Base-by-base conservation (phyloP, 768 basidiomycete genomes). In the Tulasnella sp. region DNA sequence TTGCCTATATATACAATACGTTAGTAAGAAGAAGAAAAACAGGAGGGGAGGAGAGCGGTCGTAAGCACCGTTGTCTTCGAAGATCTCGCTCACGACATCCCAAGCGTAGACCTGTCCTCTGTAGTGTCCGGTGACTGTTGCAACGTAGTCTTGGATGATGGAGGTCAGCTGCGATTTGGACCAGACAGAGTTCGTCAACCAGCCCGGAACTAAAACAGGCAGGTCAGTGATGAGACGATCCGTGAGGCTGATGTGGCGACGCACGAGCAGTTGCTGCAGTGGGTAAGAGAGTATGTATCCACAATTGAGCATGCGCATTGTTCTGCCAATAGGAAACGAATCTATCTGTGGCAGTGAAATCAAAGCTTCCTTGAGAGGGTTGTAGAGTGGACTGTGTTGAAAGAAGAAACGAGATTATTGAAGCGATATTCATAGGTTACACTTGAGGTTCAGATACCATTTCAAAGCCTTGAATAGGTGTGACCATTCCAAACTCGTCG, bases 71-170 rank as follows among this genome's bases (percentile, higher is more conserved):
- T 68, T 64, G 34, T 75, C 74, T 25, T 68, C 40, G 74, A 75
- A 40, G 19, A 45, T 22, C 67, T 68, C 67, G 67, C 45, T 75
- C 31, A 75, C 31, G 17, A 75, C 74, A 34, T 67, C 67, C 74
- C 58, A 67, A 29, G 54, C 74, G 25, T 68, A 68, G n/a, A 75
- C 34, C 39, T 36, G 5, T 4, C 74, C 74, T n/a, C 37, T 29
- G n/a, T 68, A 75, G 39, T 68, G 42, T 14, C 25, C 38, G 12
- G 39, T 64, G 8, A 69, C 58, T 19, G n/a, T 87, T 29, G 83
- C 79, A 76, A 86, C 85, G 79, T 89, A 88, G 38, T 82, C 86
- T 76, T 85, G 80, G 45, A 89, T 82, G 72, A 88, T 86, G 49
- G 78, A 78, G 39, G 72, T 77, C 49, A 80, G 67, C 29, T 76